Conservation (phyloP, 108 stramenopile genomes). For the Cyclotella distinguenda region DNA sequence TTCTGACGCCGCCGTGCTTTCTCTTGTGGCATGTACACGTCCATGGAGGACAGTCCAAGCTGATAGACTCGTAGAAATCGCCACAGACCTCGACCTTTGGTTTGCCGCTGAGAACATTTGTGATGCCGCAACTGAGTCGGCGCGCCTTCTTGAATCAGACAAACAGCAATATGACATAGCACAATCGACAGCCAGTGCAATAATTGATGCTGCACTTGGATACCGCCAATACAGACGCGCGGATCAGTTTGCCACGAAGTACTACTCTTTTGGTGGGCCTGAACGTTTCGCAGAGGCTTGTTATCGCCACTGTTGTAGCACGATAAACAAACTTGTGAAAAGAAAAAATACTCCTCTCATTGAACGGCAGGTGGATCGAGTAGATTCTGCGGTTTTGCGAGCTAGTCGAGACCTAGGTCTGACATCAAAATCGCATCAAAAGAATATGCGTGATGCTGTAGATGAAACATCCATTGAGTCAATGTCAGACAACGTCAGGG, state of each 20-base stretch:
- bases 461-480: conserved; percentile 12
- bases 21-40: conserved; percentile 53
- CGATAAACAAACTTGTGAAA: conserved; percentile 61
- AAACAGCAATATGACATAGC: conserved; percentile 20
- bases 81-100: conserved; percentile 59
- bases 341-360: conserved; percentile 59
- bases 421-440: background rate
- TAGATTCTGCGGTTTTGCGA: conserved; percentile 55
- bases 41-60: conserved; percentile 54
- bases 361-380: conserved; percentile 67
- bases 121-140: conserved; percentile 39
- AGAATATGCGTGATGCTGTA: background rate
- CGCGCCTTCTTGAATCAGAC: background rate
- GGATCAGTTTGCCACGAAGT: conserved; percentile 61
- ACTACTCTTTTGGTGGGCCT: conserved; percentile 57
- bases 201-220: conserved; percentile 68
- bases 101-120: conserved; percentile 66
- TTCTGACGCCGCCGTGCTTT: conserved; percentile 46
- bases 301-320: conserved; percentile 70
- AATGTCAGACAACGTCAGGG: conserved; percentile 48
- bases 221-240: conserved; percentile 61
- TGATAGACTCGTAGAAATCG: conserved; percentile 44
- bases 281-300: conserved; percentile 69
- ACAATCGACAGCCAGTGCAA: conserved; percentile 44
- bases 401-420: conserved; percentile 27